Evolutionary conservation across 2,329 filamentous ascomycete species (phyloP), one percentile per base, ranked within the genome.

Genomic region (Alternaria arborescens): DNA sequence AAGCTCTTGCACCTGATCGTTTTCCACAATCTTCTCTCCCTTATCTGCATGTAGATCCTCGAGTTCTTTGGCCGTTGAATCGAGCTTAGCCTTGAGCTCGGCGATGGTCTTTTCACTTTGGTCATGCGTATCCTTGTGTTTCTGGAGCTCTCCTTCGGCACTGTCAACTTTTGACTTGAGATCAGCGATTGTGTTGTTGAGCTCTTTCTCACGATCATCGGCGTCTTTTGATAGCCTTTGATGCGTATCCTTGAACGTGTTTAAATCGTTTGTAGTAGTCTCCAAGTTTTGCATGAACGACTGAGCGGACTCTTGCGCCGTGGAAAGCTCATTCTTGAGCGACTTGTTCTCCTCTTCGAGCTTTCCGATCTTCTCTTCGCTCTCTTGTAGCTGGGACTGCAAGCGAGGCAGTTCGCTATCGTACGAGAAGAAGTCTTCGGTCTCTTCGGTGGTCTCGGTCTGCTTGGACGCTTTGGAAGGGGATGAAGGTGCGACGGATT

Each of bases 391-490:
- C 67, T 95, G 90, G 1, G 86, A 84, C 71, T 96, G 90, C n/a
- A 97, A 81, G 55, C 91, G 88, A 3, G 92, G 91, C 14, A 96
- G 84, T 78, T 98, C 94, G 52, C 90, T 90, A 60, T 98, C 94
- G 70, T 93, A 96, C 0, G 93, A 97, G 79, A 97, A 97, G 79
- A 97, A 91, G 50, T 97, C 92, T 65, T 94, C 91, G 24, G 79
- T 81, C 65, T 79, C 77, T 8, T 82, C 74, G 2, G 74, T 58
- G 12, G 62, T 55, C 14, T 70, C 69, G 2, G 70, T 70, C 11
- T 70, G 63, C 53, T 74, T 75, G 3, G 71, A 69, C 5, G 66
- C 63, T 51, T 74, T 75, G 3, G 72, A 69, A 1, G 68, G 58
- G 1, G 72, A 68, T 2, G 70, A 73, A 36, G 71, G 64, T 18